phyloP scores from a whole-genome alignment of 371 early-diverging fungal genomes.

The Mucor racemosus region DNA sequence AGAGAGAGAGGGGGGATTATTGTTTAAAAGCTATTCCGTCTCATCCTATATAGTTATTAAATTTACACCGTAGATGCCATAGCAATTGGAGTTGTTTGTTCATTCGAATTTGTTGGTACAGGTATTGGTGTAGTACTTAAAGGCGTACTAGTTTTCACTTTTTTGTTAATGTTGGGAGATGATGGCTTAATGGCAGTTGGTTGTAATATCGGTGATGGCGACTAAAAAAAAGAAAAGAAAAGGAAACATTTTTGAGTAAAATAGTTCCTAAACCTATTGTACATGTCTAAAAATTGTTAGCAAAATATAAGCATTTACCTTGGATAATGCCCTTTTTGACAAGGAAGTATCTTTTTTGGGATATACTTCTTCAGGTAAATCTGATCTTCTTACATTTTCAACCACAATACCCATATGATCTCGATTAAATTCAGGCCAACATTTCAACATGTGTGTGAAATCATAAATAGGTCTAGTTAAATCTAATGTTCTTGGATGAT shows the following conservation, averaged over 20 bases:
- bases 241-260: no score
- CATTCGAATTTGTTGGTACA: not conserved
- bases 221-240: not conserved
- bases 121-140: not conserved
- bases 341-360: not conserved
- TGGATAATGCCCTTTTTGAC: slow-evolving; percentile 13
- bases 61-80: slow-evolving; percentile 4
- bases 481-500: slow-evolving; percentile 62
- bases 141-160: not conserved
- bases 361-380: slow-evolving; percentile 12
- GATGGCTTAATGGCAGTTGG: not conserved
- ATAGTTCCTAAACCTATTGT: no score
- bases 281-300: no score
- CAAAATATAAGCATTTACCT: not conserved
- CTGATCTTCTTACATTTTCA: slow-evolving; percentile 7
- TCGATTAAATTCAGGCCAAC: slow-evolving; percentile 73
- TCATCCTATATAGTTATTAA: not conserved
- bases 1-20: not conserved
- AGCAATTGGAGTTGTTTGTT: not conserved
- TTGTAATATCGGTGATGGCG: slow-evolving; percentile 12
- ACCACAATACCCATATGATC: slow-evolving; percentile 62
- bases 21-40: not conserved
- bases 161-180: not conserved
- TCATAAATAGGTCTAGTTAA: slow-evolving; percentile 75
- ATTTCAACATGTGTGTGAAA: slow-evolving; percentile 71